phyloP scores from a whole-genome alignment of 163 green algal species.

The Scenedesmus sp. region DNA sequence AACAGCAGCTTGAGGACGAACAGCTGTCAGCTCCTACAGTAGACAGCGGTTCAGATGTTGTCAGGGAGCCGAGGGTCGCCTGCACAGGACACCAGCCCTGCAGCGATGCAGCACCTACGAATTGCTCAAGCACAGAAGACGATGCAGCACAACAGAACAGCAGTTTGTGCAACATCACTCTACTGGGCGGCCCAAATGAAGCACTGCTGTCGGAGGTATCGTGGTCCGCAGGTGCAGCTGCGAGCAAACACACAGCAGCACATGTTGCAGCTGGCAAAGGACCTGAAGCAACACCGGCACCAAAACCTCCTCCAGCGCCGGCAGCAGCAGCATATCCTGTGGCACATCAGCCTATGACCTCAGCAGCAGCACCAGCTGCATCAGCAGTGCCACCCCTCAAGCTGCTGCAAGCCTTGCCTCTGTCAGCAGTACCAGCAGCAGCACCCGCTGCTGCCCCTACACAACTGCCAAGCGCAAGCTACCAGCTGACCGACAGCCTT shows the following conservation, averaged over 20 bases:
- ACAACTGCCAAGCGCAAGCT: not conserved
- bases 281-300: no score
- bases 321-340: not conserved
- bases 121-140: not conserved
- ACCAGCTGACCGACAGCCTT: not conserved
- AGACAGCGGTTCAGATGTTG: not conserved
- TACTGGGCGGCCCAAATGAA: not conserved
- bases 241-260: not conserved
- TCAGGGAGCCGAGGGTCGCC: not conserved
- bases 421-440: not conserved
- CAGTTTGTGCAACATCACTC: not conserved
- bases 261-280: not conserved
- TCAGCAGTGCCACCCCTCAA: not conserved
- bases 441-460: not conserved
- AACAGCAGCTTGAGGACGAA: not conserved
- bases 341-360: not conserved
- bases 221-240: not conserved
- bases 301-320: not conserved
- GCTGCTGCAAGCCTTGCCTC: not conserved
- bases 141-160: not conserved
- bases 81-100: not conserved
- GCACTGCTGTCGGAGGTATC: not conserved
- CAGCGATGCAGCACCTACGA: not conserved
- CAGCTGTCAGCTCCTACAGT: not conserved
- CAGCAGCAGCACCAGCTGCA: not conserved